These are phyloP conservation scores for Penicillium lividum DNA, from an alignment of 495 filamentous ascomycete species.

Conservation along the genomic window DNA sequence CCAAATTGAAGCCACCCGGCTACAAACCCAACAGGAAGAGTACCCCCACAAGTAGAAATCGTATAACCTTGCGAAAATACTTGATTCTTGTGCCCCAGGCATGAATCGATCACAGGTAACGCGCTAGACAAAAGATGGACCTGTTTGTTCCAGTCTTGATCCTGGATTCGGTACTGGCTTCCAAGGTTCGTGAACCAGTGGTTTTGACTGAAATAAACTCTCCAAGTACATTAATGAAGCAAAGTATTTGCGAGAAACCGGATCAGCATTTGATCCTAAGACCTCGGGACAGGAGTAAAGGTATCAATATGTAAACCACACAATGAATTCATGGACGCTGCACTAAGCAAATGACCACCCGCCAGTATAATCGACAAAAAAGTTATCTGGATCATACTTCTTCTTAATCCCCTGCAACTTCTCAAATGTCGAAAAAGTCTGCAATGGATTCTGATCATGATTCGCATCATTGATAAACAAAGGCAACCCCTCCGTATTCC, in stretches of 20 bases:
- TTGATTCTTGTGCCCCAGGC: too few species aligned
- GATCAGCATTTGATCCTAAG: not conserved
- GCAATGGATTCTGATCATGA: conserved; percentile 32
- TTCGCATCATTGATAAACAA: conserved; percentile 38
- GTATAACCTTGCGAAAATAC: too few species aligned
- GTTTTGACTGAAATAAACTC: too few species aligned
- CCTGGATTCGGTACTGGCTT: too few species aligned
- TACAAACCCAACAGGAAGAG: not conserved
- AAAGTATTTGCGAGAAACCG: not conserved
- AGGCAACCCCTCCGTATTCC: conserved; percentile 33
- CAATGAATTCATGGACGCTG: not conserved
- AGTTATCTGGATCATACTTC: conserved; percentile 39
- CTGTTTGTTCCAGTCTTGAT: too few species aligned
- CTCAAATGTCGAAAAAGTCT: conserved; percentile 31
- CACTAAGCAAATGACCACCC: conserved; percentile 36
- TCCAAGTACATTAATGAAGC: not conserved
- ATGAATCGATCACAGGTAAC: too few species aligned
- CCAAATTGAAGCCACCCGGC: not conserved
- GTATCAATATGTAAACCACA: not conserved
- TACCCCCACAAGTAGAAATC: too few species aligned
- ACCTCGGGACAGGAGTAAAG: too few species aligned
- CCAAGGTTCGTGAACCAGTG: too few species aligned
- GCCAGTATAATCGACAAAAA: conserved; percentile 37
- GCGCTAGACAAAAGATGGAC: too few species aligned
- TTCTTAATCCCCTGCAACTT: conserved; percentile 36